Conservation (phyloP, 805 yeast genomes). For the Metschnikowia borealis region DNA sequence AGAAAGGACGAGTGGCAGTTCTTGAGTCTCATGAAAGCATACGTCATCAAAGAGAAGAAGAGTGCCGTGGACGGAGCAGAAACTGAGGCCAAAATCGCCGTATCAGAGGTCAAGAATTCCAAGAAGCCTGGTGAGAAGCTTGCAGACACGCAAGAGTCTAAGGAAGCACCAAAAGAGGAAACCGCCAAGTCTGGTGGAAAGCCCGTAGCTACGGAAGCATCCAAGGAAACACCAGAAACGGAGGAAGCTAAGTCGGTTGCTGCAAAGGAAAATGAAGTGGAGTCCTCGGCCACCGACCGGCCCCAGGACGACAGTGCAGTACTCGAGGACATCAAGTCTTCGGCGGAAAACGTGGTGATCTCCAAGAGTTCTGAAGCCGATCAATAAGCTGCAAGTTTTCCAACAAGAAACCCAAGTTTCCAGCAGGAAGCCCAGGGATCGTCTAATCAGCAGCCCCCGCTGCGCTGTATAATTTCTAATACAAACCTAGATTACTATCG, state of each 20-base stretch:
- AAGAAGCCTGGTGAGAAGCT: neutral
- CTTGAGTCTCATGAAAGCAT: slow-evolving; percentile 8
- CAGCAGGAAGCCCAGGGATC: neutral
- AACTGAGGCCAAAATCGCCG: neutral
- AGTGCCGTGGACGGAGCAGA: neutral
- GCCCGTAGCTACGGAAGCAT: neutral
- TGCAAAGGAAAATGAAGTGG: neutral
- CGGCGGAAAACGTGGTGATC: slow-evolving; percentile 1
- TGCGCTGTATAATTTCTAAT: slow-evolving; percentile 2
- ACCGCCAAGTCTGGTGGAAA: neutral
- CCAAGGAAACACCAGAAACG: neutral
- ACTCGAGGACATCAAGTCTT: slow-evolving; percentile 4
- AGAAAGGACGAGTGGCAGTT: slow-evolving; percentile 15
- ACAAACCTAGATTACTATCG: slow-evolving; percentile 7
- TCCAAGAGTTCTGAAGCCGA: neutral
- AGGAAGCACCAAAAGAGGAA: neutral
- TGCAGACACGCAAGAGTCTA: neutral
- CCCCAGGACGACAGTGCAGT: neutral
- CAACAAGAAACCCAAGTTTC: neutral
- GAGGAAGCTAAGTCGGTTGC: neutral
- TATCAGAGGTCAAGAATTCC: neutral
- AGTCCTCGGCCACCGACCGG: neutral
- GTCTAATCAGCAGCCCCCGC: neutral
- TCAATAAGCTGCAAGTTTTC: neutral
- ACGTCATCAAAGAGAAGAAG: slow-evolving; percentile 6